Base-by-base conservation (phyloP, 2,329 filamentous ascomycete genomes). In the Ophiostoma australiae region DNA sequence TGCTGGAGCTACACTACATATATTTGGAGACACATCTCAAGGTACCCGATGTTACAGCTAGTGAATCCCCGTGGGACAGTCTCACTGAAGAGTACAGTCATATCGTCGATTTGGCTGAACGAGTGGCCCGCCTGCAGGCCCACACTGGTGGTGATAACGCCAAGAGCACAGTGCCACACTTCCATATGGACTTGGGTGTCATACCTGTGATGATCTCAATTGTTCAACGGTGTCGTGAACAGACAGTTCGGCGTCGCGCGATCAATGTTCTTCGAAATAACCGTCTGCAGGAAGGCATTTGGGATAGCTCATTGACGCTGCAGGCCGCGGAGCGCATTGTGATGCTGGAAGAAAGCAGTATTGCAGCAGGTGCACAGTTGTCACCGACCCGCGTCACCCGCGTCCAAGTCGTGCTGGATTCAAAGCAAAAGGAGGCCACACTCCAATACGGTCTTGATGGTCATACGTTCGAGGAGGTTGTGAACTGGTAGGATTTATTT, bases 131-230 rank as follows among this genome's bases (percentile, higher is more conserved):
- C 3, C 8, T 58, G 4, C 52, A 58, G 17, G 52, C n/a, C 52
- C 7, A 27, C n/a, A 58, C 8, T 3, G 10, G n/a, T 27, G 52
- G 27, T 3, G 27, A 27, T 10, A 58, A 58, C 23, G 10, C 10
- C 10, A 23, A 27, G n/a, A 58, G 8, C n/a, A 11, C 7, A 37
- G 44, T 23, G 20, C 70, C 66, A 0, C 48, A 66, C 6, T 73
- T 73, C 39, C 71, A 73, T 58, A 73, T 73, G 72, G 72, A 73
- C 17, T 61, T 73, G 7, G 72, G 72, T 33, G 71, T 73, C 5
- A 61, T 73, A 1, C 72, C 72, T 11, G 61, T 73, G 27, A 68
- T 72, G 41, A 71, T 72, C 33, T 71, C 69, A 11, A 70, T 69
- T 0, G 69, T 73, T 5, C 33, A 71, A 17, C 69, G 69, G 15